phyloP scores from a whole-genome alignment of 2,329 filamentous ascomycete species.

The Catunica adiposa region DNA sequence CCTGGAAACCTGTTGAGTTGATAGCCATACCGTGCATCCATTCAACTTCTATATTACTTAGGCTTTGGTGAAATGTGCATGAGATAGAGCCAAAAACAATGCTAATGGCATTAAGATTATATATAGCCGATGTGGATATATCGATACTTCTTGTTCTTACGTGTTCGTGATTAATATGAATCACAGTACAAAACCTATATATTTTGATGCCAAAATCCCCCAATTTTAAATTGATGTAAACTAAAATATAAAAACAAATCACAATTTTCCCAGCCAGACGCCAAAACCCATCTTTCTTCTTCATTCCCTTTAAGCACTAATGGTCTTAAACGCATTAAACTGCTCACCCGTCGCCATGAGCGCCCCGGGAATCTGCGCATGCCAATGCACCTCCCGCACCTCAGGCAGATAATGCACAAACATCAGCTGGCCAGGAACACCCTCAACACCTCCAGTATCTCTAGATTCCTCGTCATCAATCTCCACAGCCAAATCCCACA shows the following conservation, averaged over 20 bases:
- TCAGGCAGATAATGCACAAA: slow-evolving; percentile 95
- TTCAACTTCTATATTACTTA: too few species aligned
- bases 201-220: too few species aligned
- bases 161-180: too few species aligned
- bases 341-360: slow-evolving; percentile 80
- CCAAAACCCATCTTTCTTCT: background rate
- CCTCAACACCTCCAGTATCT: slow-evolving; percentile 70
- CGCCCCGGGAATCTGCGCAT: slow-evolving; percentile 82
- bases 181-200: too few species aligned
- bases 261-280: background rate
- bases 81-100: too few species aligned
- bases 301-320: slow-evolving; percentile 47
- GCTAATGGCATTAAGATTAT: too few species aligned
- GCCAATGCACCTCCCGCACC: slow-evolving; percentile 95
- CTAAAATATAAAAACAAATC: background rate
- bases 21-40: too few species aligned
- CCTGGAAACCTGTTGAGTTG: too few species aligned
- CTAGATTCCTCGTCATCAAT: slow-evolving; percentile 92
- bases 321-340: slow-evolving; percentile 75
- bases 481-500: slow-evolving; percentile 96
- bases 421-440: slow-evolving; percentile 83
- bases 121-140: too few species aligned
- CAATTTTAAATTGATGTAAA: background rate
- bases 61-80: too few species aligned
- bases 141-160: too few species aligned